Base-by-base conservation (phyloP, 106 monocot genomes). In the Dendrobium nobile region DNA sequence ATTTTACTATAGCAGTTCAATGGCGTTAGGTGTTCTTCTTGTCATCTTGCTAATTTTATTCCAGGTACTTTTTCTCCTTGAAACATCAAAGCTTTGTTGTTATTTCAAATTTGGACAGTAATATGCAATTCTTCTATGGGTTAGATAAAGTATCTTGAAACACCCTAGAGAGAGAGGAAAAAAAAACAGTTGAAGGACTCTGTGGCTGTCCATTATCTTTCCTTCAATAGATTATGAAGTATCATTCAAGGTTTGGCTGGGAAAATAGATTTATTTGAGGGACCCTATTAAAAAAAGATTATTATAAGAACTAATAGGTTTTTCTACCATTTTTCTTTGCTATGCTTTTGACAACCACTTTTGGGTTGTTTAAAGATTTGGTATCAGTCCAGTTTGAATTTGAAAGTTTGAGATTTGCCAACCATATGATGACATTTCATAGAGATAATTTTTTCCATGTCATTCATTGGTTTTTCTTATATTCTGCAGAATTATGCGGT, bases 1-100 rank as follows among this genome's bases (percentile, higher is more conserved):
- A 48, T 99, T 99, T 84, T 99, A 99, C 77, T 95, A 95, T 78
- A 90, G 95, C 87, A 90, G 89, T 84, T 95, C 98, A 41, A 95
- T 99, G 95, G 90, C 83, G 80, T 76, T 95, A 64, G 98, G 95
- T 9, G 77, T 93, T 73, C 58, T 99, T 48, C 95, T 90, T 84
- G 93, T 99, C 75, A 77, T 95, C 28, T 86, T 99, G 83, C 56
- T 99, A 27, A 56, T 95, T 79, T 85, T 91, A 44, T 99, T 93
- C 82, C 99, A 99, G 99, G 99, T 99, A 85, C 27, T 75, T 16
- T 17, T 56, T 40, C 13, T 24, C 26, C 22, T 37, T 58, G 9
- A 20, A 19, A 19, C 51, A 10, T 24, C 48, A 41, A 78, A 22
- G 58, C 17, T 16, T 70, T 9, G 2, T 68, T 37, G 18, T 44